Evolutionary conservation across 2,329 filamentous ascomycete species (phyloP).

Genomic region (Phialophora macrospora): DNA sequence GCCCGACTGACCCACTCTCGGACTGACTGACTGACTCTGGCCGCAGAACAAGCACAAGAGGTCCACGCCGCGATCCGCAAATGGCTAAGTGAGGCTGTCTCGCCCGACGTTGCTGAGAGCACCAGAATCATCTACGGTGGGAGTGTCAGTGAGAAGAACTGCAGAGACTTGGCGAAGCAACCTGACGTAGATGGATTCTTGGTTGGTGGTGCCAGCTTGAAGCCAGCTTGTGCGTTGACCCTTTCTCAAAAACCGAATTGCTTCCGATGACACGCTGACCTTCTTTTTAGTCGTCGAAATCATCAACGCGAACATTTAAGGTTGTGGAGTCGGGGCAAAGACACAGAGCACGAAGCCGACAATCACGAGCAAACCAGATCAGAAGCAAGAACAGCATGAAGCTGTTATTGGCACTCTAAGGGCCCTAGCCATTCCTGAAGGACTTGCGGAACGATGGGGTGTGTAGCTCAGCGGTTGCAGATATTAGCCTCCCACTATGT

Average conservation of each 20-base stretch:
- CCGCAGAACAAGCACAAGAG: slow-evolving; percentile 82
- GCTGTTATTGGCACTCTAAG: background rate
- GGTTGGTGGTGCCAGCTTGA: slow-evolving; percentile 93
- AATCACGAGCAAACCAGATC: background rate
- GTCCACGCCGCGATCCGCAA: slow-evolving; percentile 88
- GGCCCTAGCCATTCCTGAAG: background rate
- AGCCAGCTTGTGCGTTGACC: slow-evolving; percentile 78
- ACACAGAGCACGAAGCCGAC: background rate
- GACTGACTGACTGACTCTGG: slow-evolving; percentile 18
- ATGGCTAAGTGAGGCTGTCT: slow-evolving; percentile 78
- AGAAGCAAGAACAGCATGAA: background rate
- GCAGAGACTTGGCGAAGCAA: slow-evolving; percentile 87
- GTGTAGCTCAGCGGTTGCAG: background rate
- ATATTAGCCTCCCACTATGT: too few relatives aligned
- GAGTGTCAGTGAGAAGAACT: slow-evolving; percentile 98
- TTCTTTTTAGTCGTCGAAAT: slow-evolving; percentile 64
- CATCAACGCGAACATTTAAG: slow-evolving; percentile 64
- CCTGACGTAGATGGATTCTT: slow-evolving; percentile 97
- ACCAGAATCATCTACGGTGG: slow-evolving; percentile 96
- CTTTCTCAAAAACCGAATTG: background rate
- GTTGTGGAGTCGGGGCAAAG: background rate
- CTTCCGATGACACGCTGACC: slow-evolving; percentile 28
- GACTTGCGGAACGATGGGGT: background rate
- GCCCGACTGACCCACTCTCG: background rate
- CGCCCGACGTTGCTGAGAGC: slow-evolving; percentile 77